Evolutionary conservation across 2,329 filamentous ascomycete species (phyloP), one percentile per base, ranked within the genome.

Genomic region (Aspergillus jensenii): DNA sequence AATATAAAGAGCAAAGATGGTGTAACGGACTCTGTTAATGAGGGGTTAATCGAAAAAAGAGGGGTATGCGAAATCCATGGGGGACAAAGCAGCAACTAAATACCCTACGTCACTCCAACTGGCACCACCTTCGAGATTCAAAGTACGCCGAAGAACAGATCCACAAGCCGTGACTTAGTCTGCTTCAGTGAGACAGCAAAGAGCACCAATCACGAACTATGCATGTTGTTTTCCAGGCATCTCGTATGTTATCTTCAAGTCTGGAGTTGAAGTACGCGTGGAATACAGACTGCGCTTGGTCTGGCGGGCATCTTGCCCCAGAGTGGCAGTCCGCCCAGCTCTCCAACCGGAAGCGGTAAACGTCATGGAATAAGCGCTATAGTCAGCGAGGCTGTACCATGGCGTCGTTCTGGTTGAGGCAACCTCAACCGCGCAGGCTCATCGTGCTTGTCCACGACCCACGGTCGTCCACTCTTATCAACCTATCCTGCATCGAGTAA

Each of bases 111-210:
- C 55, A 58, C 49, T 43, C 35, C 35, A 48, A 11, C 25, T 12
- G 27, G n/a, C 45, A 54, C 45, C 49, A 52, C 49, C 46, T 50
- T 44, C n/a, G 56, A 51, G 23, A 44, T 45, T 47, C 39, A 39
- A 49, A 23, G 51, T 48, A 49, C 55, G 40, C 45, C 23, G 45
- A 40, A 50, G 45, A 54, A 58, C 44, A 58, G 46, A 37, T 58
- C 33, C 39, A 51, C 35, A 25, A 39, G 44, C 11, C 37, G 41
- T 43, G 23, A 33, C 27, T 23, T 52, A 23, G 49, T 33, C 17
- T 23, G 40, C 35, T 33, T 49, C 49, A 27, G 37, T 58, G 49
- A 58, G 43, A 53, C 46, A 48, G 27, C 43, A 45, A 50, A 21
- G 25, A 49, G 40, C 31, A 40, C 47, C 51, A 58, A 44, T 43